Evolutionary conservation across 2,329 filamentous ascomycete species (phyloP).

Genomic region (Pyrenophora graminea): DNA sequence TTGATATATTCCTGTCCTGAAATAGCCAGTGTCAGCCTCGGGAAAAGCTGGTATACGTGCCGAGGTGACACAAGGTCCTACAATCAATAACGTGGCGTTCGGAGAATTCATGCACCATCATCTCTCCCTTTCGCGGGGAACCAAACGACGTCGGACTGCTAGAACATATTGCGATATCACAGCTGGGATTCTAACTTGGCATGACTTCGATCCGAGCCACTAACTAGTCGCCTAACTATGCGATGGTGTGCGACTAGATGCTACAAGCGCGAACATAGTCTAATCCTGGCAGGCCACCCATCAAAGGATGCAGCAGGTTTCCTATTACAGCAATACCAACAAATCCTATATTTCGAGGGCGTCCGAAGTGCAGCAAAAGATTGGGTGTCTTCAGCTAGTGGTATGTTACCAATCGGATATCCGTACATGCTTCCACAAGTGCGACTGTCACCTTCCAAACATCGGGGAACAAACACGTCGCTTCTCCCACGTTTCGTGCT

Average conservation of each 20-base stretch:
- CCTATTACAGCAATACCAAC: conserved; percentile 4
- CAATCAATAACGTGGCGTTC: conserved; percentile 1
- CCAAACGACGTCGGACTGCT: conserved; percentile 2
- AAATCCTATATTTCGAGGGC: background rate
- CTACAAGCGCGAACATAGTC: background rate
- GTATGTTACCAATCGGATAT: background rate
- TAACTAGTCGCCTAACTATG: conserved; percentile 2
- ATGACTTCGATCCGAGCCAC: background rate
- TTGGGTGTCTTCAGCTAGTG: background rate
- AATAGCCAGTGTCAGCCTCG: background rate
- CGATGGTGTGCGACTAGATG: background rate
- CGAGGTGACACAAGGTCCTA: conserved; percentile 2
- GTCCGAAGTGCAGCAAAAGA: background rate
- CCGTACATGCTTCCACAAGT: conserved; percentile 1
- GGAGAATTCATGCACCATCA: conserved; percentile 6
- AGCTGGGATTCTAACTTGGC: conserved; percentile 1
- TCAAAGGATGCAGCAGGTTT: conserved; percentile 2
- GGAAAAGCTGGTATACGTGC: conserved; percentile 2
- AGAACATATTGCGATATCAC: conserved; percentile 10
- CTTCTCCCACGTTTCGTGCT: conserved; percentile 13
- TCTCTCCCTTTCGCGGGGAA: background rate
- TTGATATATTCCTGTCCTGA: background rate
- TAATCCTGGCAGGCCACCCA: background rate
- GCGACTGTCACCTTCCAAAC: conserved; percentile 3
- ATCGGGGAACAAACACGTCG: background rate